phyloP scores from a whole-genome alignment of 2,329 filamentous ascomycete species.

The Cladosporium sp. region DNA sequence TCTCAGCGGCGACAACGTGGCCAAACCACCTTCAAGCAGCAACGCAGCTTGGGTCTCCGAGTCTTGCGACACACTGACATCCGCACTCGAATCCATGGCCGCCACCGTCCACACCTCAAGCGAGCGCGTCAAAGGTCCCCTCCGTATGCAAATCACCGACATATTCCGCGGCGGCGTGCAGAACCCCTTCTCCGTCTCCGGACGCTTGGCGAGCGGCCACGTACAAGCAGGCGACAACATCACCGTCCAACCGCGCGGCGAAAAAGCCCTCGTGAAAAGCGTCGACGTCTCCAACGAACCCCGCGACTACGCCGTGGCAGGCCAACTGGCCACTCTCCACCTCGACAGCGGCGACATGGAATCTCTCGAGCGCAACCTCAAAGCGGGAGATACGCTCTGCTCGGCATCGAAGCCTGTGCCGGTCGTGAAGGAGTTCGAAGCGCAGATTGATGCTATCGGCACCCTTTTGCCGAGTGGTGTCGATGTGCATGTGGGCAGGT shows the following conservation, averaged over 20 bases:
- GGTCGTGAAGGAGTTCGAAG: slow-evolving; percentile 69
- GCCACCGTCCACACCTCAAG: slow-evolving; percentile 10
- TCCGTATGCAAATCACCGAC: slow-evolving; percentile 84
- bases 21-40: slow-evolving; percentile 49
- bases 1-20: slow-evolving; percentile 82
- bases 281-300: slow-evolving; percentile 71
- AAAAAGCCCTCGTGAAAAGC: slow-evolving; percentile 76
- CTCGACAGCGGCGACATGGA: slow-evolving; percentile 80
- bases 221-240: slow-evolving; percentile 81
- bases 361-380: slow-evolving; percentile 57
- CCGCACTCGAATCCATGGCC: slow-evolving; percentile 72
- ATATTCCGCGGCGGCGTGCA: slow-evolving; percentile 76
- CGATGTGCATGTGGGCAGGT: slow-evolving; percentile 79
- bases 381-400: slow-evolving; percentile 81
- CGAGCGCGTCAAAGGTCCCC: slow-evolving; percentile 69
- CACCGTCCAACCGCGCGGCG: slow-evolving; percentile 73
- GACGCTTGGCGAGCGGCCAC: slow-evolving; percentile 78
- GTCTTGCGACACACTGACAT: slow-evolving; percentile 61
- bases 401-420: slow-evolving; percentile 56
- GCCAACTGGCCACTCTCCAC: slow-evolving; percentile 82
- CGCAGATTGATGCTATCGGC: slow-evolving; percentile 86
- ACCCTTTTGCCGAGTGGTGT: slow-evolving; percentile 83
- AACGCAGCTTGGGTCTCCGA: slow-evolving; percentile 69
- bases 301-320: slow-evolving; percentile 86
- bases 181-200: slow-evolving; percentile 79